Conservation (phyloP, 257 asterid genomes). For the Penstemon newberryi region DNA sequence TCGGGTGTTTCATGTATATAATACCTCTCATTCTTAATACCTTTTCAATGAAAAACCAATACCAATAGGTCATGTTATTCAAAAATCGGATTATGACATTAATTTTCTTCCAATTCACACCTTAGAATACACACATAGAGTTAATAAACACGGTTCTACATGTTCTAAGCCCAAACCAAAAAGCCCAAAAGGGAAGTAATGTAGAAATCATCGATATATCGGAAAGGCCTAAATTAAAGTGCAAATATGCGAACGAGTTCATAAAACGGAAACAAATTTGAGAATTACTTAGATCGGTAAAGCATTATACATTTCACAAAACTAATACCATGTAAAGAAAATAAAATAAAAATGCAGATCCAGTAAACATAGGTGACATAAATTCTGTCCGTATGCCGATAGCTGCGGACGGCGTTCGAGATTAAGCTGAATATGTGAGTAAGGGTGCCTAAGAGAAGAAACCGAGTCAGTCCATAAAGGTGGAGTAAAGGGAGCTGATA, state of each 20-base stretch:
- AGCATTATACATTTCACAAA: background rate
- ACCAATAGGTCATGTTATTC: no score
- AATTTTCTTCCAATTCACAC: no score
- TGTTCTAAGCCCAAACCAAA: no score
- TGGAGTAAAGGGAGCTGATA: background rate
- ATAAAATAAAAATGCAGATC: conserved; percentile 2
- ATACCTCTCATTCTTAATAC: no score
- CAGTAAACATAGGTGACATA: conserved; percentile 6
- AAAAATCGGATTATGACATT: no score
- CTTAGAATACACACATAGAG: background rate
- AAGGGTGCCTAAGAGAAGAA: background rate
- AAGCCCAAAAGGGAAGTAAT: background rate
- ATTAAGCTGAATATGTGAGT: conserved; percentile 1
- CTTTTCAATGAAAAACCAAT: no score
- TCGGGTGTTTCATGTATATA: no score
- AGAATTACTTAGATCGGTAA: background rate
- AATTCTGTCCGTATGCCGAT: background rate
- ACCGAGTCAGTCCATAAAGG: background rate
- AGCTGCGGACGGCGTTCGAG: background rate
- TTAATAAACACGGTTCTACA: background rate
- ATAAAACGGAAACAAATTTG: background rate
- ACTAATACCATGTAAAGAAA: background rate
- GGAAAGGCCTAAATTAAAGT: background rate
- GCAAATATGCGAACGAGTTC: background rate
- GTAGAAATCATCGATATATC: background rate